These are phyloP conservation scores for Cenchrus purpureus DNA, from an alignment of 176 grass and related monocot genomes.

Conservation along the genomic window DNA sequence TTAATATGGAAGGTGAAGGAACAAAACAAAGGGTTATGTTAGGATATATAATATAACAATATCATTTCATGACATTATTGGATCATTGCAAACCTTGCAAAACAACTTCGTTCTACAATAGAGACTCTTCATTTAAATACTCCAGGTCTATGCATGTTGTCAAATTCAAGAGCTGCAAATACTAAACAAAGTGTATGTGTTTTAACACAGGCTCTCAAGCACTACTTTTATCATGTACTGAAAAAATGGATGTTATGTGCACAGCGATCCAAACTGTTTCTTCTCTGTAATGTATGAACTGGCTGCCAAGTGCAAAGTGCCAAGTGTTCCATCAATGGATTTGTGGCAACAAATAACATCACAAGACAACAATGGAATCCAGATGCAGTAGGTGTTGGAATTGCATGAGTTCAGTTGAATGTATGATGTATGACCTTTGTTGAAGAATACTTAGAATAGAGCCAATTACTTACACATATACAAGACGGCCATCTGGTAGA, in stretches of 20 bases:
- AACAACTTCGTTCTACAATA: not conserved
- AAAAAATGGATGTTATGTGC: not conserved
- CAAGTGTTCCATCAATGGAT: not conserved
- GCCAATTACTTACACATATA: constrained; percentile 53
- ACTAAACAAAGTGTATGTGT: not conserved
- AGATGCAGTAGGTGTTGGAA: constrained; percentile 15
- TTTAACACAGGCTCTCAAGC: not conserved
- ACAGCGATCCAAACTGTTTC: not conserved
- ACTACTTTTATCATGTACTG: not conserved
- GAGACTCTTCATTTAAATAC: not conserved
- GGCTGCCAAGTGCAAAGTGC: not conserved
- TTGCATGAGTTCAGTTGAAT: not conserved
- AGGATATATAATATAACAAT: not conserved
- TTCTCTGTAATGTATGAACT: not conserved
- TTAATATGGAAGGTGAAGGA: not conserved
- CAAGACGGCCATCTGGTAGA: constrained; percentile 53
- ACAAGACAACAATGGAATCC: not conserved
- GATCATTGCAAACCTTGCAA: not conserved
- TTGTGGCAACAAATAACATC: not conserved
- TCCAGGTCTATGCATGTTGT: not conserved
- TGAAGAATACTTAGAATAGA: not conserved
- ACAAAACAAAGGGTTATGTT: not conserved
- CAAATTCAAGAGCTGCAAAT: not conserved
- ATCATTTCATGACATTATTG: not conserved
- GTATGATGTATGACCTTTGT: not conserved